Conservation (phyloP, 208 protist genomes). For the Acanthamoeba pearcei region DNA sequence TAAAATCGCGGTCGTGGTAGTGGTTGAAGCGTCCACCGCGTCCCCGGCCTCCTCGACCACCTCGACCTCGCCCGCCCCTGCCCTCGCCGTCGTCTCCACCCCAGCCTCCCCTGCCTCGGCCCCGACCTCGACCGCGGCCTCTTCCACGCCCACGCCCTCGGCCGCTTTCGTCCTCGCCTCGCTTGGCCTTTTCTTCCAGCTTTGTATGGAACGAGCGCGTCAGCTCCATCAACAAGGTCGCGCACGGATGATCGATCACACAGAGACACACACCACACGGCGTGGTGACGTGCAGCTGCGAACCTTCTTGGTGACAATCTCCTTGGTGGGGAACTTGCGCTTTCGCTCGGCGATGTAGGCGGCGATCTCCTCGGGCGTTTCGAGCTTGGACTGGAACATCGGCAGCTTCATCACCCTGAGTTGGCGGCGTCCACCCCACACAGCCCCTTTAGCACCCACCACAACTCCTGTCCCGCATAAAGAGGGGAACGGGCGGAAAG, state of each 20-base stretch:
- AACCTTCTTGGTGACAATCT: constrained; percentile 48
- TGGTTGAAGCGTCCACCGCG: not conserved
- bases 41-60: not conserved
- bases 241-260: too few relatives aligned
- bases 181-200: constrained; percentile 48
- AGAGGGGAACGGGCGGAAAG: too few relatives aligned
- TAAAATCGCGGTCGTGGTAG: not conserved
- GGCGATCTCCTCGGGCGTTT: constrained; percentile 63
- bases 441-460: too few relatives aligned
- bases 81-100: not conserved
- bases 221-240: too few relatives aligned
- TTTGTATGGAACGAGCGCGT: not conserved
- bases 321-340: constrained; percentile 62
- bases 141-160: not conserved
- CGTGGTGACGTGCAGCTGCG: too few relatives aligned
- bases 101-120: not conserved
- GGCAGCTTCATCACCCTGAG: not conserved
- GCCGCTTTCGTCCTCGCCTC: not conserved
- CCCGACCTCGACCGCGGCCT: not conserved
- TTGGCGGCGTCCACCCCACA: not conserved
- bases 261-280: too few relatives aligned
- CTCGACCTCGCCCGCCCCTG: too few relatives aligned
- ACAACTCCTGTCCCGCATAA: too few relatives aligned
- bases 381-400: constrained; percentile 7
- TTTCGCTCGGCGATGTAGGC: constrained; percentile 33